Percentiles rank a stretch among this genome's conserved stretches.
Conservation (phyloP, 208 protist genomes). For the Trypanosoma theileri region DNA sequence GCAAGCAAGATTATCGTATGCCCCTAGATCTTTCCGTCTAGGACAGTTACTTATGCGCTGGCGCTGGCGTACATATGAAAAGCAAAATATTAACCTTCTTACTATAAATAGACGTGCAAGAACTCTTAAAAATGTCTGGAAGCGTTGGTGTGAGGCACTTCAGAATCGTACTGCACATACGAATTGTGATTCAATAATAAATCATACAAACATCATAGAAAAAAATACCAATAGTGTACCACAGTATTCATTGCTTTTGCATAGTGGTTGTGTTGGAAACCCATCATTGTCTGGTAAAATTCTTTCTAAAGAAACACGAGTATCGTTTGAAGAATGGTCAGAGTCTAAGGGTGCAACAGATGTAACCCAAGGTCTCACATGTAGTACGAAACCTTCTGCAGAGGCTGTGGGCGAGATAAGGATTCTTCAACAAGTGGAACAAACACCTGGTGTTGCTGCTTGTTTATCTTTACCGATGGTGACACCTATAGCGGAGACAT, state of each 20-base stretch:
- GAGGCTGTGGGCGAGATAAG: background rate
- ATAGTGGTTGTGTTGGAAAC: no score
- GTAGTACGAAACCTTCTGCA: conserved; percentile 23
- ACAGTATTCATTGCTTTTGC: no score
- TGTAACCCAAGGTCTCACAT: conserved; percentile 13
- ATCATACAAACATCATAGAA: background rate
- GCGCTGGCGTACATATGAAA: conserved; percentile 23
- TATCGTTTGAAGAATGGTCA: background rate
- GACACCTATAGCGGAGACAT: conserved; percentile 8
- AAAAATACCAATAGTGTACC: background rate
- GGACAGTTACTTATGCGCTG: conserved; percentile 16
- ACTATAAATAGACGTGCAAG: background rate
- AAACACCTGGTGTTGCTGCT: conserved; percentile 3
- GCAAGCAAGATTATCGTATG: conserved; percentile 15
- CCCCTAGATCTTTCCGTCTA: conserved; percentile 16
- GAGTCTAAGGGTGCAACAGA: conserved; percentile 5
- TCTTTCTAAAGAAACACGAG: background rate
- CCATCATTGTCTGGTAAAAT: background rate
- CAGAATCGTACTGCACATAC: background rate
- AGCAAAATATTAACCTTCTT: conserved; percentile 7
- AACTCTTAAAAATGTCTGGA: conserved; percentile 10
- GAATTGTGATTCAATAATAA: background rate
- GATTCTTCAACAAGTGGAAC: background rate
- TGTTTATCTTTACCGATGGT: conserved; percentile 16
- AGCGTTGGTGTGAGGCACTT: conserved; percentile 4